Base-by-base conservation (phyloP, 805 yeast species). In the Kazachstania martiniae region DNA sequence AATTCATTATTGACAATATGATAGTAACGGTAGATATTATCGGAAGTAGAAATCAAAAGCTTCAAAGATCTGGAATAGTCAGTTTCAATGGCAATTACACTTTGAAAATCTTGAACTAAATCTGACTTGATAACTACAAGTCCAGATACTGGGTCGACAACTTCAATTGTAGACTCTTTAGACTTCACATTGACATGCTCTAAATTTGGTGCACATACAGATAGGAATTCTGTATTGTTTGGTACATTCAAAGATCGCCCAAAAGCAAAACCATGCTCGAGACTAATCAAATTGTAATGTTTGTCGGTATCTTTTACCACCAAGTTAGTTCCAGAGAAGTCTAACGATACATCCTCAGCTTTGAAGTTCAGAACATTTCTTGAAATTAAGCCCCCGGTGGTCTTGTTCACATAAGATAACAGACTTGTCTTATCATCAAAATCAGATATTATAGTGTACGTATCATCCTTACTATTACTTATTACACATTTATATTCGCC, bases 401-500 rank as follows among this genome's bases (percentile, higher is more conserved):
- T 40, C 4, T 58, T 44, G 28, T 59, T 49, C 1, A 68, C 37
- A 21, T 60, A 63, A 0, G 65, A 55, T 2, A 68, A 27, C 8
- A 54, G 14, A 8, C 52, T 41, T 5, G 32, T 35, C 0, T 33
- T 35, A 7, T 43, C 44, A 7, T 42, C 32, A 17, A 41, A 35
- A 2, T 47, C 41, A 2, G 63, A 50, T 3, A 62, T 27, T 5
- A 61, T 35, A 13, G 56, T 37, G 14, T 57, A 27, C 10, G 38
- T 36, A 1, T 44, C 38, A 10, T 42, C 31, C n/a, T 29, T 17
- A 6, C 19, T 30, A 28, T 37, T 44, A 12, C 36, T 37, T 1
- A 43, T 16, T n/a, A 49, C 44, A 35, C 56, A 46, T 13, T 43
- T 33, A 28, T 66, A 56, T 5, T 47, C 42, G 1, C 77, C 77